A percentile compares a stretch with the other conserved stretches of the same genome.
Evolutionary conservation across 495 filamentous ascomycete species (phyloP).

Genomic region (Neurospora sp.): DNA sequence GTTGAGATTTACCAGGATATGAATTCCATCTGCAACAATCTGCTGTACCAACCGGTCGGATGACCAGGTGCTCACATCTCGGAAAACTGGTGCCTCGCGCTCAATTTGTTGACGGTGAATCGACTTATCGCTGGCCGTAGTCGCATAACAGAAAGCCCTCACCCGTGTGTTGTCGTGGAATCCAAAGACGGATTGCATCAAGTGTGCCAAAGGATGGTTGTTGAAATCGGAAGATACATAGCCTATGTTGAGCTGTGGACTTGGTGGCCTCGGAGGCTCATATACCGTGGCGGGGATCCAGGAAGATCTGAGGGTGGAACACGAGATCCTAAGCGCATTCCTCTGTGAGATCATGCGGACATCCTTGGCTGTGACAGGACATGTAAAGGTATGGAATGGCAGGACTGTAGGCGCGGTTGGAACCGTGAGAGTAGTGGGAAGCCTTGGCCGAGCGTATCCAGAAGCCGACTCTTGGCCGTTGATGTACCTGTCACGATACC

Average conservation of each 20-base stretch:
- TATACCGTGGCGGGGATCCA: slow-evolving; percentile 83
- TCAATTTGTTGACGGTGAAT: slow-evolving; percentile 91
- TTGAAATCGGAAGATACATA: slow-evolving; percentile 99
- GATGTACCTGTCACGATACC: slow-evolving; percentile 81
- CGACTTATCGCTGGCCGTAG: slow-evolving; percentile 84
- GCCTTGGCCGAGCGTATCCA: slow-evolving; percentile 62
- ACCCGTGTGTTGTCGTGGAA: slow-evolving; percentile 65
- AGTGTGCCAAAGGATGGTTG: slow-evolving; percentile 90
- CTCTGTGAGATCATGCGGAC: slow-evolving; percentile 92
- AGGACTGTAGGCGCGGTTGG: slow-evolving; percentile 91
- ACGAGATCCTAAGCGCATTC: slow-evolving; percentile 88
- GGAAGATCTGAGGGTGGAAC: slow-evolving; percentile 69
- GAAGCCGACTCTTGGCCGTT: slow-evolving; percentile 44
- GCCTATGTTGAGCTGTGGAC: slow-evolving; percentile 75
- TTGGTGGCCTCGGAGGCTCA: slow-evolving; percentile 71
- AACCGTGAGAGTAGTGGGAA: slow-evolving; percentile 65
- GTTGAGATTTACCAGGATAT: slow-evolving; percentile 95
- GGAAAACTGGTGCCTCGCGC: slow-evolving; percentile 82
- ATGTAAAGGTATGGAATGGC: slow-evolving; percentile 98
- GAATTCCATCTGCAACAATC: slow-evolving; percentile 87
- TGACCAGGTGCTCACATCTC: slow-evolving; percentile 80
- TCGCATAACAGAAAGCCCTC: slow-evolving; percentile 93
- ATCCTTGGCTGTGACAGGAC: slow-evolving; percentile 83
- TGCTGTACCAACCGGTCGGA: slow-evolving; percentile 78
- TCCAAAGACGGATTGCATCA: slow-evolving; percentile 99